Conservation (phyloP, 2,329 filamentous ascomycete genomes). For the Thelonectria rubi region DNA sequence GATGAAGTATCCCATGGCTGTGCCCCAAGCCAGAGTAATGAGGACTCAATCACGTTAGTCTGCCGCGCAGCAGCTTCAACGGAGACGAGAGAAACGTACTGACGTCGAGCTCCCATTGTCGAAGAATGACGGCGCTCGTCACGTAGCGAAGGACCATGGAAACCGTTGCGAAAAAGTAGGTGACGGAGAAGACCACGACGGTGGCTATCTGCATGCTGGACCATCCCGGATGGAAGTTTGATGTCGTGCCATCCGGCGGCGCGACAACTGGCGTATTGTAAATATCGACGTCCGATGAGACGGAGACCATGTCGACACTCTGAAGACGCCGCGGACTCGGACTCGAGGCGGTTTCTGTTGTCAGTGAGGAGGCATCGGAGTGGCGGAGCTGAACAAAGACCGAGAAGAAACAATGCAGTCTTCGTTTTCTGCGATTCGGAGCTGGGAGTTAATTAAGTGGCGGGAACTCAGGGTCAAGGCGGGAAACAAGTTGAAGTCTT, state of each 20-base stretch:
- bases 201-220: slow-evolving; percentile 20
- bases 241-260: slow-evolving; percentile 13
- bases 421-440: background rate
- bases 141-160: slow-evolving; percentile 20
- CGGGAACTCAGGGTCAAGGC: background rate
- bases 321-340: background rate
- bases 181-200: slow-evolving; percentile 17
- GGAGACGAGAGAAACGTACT: background rate
- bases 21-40: slow-evolving; percentile 19
- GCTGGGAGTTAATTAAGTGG: background rate
- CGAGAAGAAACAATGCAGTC: background rate
- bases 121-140: slow-evolving; percentile 6
- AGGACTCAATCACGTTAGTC: slow-evolving; percentile 3
- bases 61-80: background rate
- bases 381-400: background rate
- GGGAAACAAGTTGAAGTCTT: background rate
- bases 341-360: background rate
- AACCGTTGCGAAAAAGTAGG: slow-evolving; percentile 16
- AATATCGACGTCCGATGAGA: slow-evolving; percentile 4
- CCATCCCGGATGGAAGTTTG: slow-evolving; percentile 15
- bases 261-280: slow-evolving; percentile 16
- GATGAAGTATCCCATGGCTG: slow-evolving; percentile 24
- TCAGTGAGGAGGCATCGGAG: background rate
- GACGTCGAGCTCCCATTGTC: slow-evolving; percentile 14
- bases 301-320: background rate